phyloP scores from a whole-genome alignment of 345 rosid species.

The Erysimum cheiranthoides region DNA sequence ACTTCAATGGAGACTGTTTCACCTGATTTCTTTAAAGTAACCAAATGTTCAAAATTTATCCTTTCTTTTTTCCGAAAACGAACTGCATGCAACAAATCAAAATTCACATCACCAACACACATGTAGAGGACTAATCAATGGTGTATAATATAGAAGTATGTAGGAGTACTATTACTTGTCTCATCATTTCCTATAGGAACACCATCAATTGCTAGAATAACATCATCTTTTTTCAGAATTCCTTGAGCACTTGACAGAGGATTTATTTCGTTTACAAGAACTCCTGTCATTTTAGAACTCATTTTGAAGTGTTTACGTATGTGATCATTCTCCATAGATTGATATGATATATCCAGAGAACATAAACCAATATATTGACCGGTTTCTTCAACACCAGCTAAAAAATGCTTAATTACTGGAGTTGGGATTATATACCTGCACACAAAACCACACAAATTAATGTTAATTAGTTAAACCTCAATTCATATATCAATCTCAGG shows the following conservation, averaged over 20 bases:
- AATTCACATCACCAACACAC: background rate
- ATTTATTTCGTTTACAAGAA: constrained; percentile 70
- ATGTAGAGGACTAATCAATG: background rate
- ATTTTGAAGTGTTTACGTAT: constrained; percentile 64
- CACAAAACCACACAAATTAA: background rate
- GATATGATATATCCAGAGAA: constrained; percentile 69
- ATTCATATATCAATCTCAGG: background rate
- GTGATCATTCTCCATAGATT: constrained; percentile 64
- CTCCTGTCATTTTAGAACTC: constrained; percentile 64
- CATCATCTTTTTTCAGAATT: constrained; percentile 63
- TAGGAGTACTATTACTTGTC: constrained; percentile 51
- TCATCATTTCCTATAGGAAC: constrained; percentile 76
- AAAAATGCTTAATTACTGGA: constrained; percentile 71
- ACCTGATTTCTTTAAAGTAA: constrained; percentile 75
- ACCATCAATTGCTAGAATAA: constrained; percentile 69
- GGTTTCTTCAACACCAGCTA: constrained; percentile 60
- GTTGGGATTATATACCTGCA: constrained; percentile 75
- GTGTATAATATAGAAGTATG: background rate
- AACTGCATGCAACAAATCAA: constrained; percentile 54
- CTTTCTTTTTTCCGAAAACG: constrained; percentile 70
- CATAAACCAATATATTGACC: constrained; percentile 70
- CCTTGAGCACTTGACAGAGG: constrained; percentile 59
- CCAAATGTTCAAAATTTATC: constrained; percentile 69
- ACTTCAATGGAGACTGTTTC: constrained; percentile 59
- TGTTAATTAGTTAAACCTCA: background rate